Conservation (phyloP, 1,284 basidiomycete genomes). For the Sporisorium exsertum region DNA sequence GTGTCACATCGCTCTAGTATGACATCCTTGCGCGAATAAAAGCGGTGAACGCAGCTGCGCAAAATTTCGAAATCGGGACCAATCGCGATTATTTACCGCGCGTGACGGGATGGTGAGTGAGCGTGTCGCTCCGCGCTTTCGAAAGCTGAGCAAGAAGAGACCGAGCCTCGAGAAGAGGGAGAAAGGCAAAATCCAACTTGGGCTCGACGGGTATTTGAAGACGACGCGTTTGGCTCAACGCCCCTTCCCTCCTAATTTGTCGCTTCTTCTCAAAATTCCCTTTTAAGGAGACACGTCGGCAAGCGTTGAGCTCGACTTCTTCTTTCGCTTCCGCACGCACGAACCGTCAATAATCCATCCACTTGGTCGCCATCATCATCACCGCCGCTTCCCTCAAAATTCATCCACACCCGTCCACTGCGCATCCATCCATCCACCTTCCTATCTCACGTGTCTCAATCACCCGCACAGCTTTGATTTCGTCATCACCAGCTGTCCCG, state of each 20-base stretch:
- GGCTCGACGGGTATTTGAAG: conserved; percentile 28
- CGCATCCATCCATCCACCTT: conserved; percentile 17
- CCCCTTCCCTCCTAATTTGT: conserved; percentile 38
- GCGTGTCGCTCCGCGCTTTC: conserved; percentile 5
- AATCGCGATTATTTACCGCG: not conserved
- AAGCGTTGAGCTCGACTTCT: not conserved
- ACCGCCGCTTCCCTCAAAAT: not conserved
- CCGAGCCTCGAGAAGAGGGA: not conserved
- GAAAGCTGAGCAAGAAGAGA: not conserved
- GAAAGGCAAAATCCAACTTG: not conserved
- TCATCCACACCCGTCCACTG: not conserved
- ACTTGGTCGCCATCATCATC: not conserved
- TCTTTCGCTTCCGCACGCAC: conserved; percentile 7
- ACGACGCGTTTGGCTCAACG: conserved; percentile 34
- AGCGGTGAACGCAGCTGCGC: not conserved
- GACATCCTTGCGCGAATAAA: not conserved
- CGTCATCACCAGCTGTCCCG: not conserved
- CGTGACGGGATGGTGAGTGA: not conserved
- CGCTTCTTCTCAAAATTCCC: conserved; percentile 7
- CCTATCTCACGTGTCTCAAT: conserved; percentile 3
- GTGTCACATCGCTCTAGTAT: too few relatives aligned
- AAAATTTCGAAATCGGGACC: not conserved
- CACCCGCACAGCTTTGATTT: not conserved
- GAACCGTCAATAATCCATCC: conserved; percentile 2
- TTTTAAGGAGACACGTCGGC: conserved; percentile 26